Percentiles rank a stretch among this genome's conserved stretches.
phyloP scores from a whole-genome alignment of 2,329 filamentous ascomycete genomes.

The Penicillium palitans region DNA sequence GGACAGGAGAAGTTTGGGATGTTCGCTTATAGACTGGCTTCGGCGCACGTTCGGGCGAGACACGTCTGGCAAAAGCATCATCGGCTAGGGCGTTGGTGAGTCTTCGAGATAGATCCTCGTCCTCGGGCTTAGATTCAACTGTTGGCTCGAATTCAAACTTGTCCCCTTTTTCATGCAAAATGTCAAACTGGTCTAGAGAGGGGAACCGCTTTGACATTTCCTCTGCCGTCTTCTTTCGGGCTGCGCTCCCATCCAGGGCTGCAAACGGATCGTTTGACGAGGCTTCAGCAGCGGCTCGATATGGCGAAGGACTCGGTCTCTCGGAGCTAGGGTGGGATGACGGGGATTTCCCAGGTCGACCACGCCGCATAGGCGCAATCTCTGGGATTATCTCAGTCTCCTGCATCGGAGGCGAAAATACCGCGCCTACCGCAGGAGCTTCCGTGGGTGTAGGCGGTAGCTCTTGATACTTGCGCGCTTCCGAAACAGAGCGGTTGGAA shows the following conservation, averaged over 20 bases:
- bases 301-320: slow-evolving; percentile 67
- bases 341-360: slow-evolving; percentile 62
- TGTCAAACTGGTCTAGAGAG: slow-evolving; percentile 86
- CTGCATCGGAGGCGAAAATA: slow-evolving; percentile 73
- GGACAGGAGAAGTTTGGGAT: slow-evolving; percentile 29
- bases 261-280: slow-evolving; percentile 82
- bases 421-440: slow-evolving; percentile 70
- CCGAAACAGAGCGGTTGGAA: slow-evolving; percentile 62
- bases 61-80: slow-evolving; percentile 69
- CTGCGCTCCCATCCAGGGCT: slow-evolving; percentile 71
- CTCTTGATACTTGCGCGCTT: slow-evolving; percentile 61
- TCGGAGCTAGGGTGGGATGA: slow-evolving; percentile 48
- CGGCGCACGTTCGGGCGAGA: slow-evolving; percentile 36
- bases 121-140: slow-evolving; percentile 44
- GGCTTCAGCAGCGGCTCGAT: slow-evolving; percentile 51
- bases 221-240: slow-evolving; percentile 59
- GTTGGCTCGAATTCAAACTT: slow-evolving; percentile 79
- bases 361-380: slow-evolving; percentile 90
- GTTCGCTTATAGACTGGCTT: slow-evolving; percentile 29
- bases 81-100: slow-evolving; percentile 78
- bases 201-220: slow-evolving; percentile 86
- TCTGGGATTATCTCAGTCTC: slow-evolving; percentile 77
- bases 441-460: slow-evolving; percentile 58
- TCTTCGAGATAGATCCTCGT: slow-evolving; percentile 62
- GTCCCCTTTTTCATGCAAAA: slow-evolving; percentile 78